Evolutionary conservation across 1,284 basidiomycete genomes (phyloP).

Genomic region (Phlebopus sp.): DNA sequence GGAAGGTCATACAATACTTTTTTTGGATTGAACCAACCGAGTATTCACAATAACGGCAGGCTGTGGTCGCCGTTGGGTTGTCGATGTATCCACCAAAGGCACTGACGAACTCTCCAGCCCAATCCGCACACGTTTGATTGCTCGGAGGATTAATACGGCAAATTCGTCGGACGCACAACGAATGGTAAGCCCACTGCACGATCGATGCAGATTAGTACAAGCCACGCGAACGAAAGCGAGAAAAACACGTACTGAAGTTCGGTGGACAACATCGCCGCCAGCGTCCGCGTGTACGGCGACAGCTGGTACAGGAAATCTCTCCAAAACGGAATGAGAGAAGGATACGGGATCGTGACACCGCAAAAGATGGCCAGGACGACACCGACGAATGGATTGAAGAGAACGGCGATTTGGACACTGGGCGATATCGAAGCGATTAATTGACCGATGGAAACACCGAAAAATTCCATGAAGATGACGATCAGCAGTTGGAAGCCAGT

Average conservation of each 20-base stretch:
- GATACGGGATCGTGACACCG: conserved; percentile 79
- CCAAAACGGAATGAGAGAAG: conserved; percentile 71
- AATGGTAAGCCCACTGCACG: conserved; percentile 59
- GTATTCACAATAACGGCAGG: conserved; percentile 77
- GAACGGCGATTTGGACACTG: conserved; percentile 69
- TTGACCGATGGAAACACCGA: conserved; percentile 77
- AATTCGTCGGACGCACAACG: conserved; percentile 69
- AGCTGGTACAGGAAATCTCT: conserved; percentile 72
- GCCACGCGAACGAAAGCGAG: not conserved
- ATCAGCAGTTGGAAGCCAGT: conserved; percentile 77
- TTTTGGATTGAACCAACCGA: conserved; percentile 24
- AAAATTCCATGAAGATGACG: conserved; percentile 70
- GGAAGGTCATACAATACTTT: not conserved
- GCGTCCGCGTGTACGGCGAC: conserved; percentile 68
- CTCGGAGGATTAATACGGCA: conserved; percentile 65
- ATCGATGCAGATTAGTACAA: conserved; percentile 10
- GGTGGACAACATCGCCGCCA: conserved; percentile 74
- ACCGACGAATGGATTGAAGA: conserved; percentile 79
- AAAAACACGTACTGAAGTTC: conserved; percentile 63
- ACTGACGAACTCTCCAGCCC: conserved; percentile 66
- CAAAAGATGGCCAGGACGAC: conserved; percentile 72
- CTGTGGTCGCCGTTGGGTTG: conserved; percentile 58
- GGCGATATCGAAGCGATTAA: conserved; percentile 76
- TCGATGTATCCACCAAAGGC: conserved; percentile 76
- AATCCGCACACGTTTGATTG: conserved; percentile 72